Conservation (phyloP, 805 yeast species). For the Metschnikowia vanudenii region DNA sequence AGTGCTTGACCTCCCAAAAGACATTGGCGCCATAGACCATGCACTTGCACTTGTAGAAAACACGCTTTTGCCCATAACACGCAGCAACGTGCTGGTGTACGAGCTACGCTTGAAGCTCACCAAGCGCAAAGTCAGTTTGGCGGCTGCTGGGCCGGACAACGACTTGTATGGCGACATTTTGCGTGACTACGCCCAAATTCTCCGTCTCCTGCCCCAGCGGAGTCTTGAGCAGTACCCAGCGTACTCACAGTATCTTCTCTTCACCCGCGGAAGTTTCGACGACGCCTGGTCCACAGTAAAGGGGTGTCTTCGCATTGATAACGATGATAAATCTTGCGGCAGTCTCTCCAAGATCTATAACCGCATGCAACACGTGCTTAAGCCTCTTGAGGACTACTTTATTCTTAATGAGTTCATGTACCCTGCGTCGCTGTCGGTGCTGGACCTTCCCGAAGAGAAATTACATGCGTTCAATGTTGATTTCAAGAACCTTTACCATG, state of each 20-base stretch:
- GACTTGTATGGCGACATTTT: conserved; percentile 7
- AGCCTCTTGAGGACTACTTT: conserved; percentile 45
- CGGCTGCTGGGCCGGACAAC: too few relatives aligned
- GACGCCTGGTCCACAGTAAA: conserved; percentile 52
- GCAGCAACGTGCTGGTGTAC: conserved; percentile 40
- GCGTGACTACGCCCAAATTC: conserved; percentile 26
- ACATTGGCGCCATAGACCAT: conserved; percentile 1
- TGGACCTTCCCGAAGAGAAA: conserved; percentile 12
- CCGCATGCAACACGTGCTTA: conserved; percentile 42
- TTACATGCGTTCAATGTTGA: conserved; percentile 13
- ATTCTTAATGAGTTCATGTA: conserved; percentile 29
- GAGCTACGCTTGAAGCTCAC: conserved; percentile 30
- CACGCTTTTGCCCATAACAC: conserved; percentile 34
- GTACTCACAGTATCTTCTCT: conserved; percentile 37
- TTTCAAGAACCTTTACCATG: conserved; percentile 1
- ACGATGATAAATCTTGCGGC: conserved; percentile 65
- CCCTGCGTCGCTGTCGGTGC: conserved; percentile 6
- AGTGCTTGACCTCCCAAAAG: conserved; percentile 8
- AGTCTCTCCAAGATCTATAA: conserved; percentile 51
- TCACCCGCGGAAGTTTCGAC: conserved; percentile 52
- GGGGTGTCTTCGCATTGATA: conserved; percentile 74
- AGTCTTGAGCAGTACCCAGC: conserved; percentile 26
- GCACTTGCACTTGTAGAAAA: not conserved
- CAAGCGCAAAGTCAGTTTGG: conserved; percentile 10
- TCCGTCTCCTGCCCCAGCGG: conserved; percentile 28